Percentiles rank a stretch among this genome's conserved stretches.
phyloP scores from a whole-genome alignment of 345 rosid species.

The Populus davidiana region DNA sequence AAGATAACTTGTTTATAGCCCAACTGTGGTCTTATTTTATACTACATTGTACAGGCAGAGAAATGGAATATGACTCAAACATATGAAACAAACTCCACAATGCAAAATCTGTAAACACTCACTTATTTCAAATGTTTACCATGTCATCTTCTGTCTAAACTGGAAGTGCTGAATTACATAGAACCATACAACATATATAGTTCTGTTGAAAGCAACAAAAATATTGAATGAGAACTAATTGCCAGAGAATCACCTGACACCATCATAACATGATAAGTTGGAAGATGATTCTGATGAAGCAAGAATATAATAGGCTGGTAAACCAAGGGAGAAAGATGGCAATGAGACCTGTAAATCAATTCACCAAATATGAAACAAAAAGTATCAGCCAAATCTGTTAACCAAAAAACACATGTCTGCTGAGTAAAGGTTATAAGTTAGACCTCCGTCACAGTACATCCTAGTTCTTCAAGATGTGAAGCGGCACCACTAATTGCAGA shows the following conservation, averaged over 20 bases:
- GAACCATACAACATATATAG: background rate
- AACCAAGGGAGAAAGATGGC: conserved; percentile 82
- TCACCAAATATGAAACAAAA: background rate
- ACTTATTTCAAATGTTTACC: background rate
- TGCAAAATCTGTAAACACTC: too few species aligned
- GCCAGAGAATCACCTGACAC: conserved; percentile 56
- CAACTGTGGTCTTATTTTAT: background rate
- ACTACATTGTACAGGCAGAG: background rate
- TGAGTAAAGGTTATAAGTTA: background rate
- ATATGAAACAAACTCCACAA: background rate
- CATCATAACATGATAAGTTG: conserved; percentile 84
- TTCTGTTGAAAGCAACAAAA: background rate
- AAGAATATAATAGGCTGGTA: conserved; percentile 86
- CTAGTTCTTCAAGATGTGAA: conserved; percentile 78
- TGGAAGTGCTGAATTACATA: background rate
- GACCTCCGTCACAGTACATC: conserved; percentile 68
- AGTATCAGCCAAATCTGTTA: background rate
- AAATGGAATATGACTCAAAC: background rate
- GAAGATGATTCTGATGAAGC: conserved; percentile 93
- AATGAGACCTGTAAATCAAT: conserved; percentile 56
- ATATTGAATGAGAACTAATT: background rate
- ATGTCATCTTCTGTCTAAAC: background rate
- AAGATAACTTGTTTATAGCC: background rate
- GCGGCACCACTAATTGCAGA: conserved; percentile 66
- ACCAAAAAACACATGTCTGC: conserved; percentile 17